These are phyloP conservation scores for Krasilnikovozyma curviuscula DNA, from an alignment of 768 basidiomycete genomes.

Conservation along the genomic window DNA sequence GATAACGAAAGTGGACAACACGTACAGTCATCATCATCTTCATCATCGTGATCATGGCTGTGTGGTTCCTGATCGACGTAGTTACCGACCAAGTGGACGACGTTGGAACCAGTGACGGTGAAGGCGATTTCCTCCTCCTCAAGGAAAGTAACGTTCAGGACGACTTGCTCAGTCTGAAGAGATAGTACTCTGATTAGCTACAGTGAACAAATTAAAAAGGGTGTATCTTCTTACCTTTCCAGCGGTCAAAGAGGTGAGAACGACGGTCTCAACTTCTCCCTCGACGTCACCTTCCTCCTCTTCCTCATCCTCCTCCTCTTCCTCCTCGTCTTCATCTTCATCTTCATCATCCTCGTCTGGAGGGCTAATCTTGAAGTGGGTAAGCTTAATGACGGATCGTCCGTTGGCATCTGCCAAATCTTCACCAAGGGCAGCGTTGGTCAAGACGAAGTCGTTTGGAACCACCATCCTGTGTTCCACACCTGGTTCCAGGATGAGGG, in stretches of 20 bases:
- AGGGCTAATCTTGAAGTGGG: slow-evolving; percentile 23
- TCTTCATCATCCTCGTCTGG: not conserved
- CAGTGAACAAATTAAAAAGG: not conserved
- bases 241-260: slow-evolving; percentile 61
- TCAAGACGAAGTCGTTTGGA: slow-evolving; percentile 52
- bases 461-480: slow-evolving; percentile 40
- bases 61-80: slow-evolving; percentile 38
- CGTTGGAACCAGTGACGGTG: slow-evolving; percentile 60
- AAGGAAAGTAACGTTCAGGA: slow-evolving; percentile 50
- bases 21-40: slow-evolving; percentile 48
- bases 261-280: slow-evolving; percentile 14
- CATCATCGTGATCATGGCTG: slow-evolving; percentile 47
- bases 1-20: not conserved
- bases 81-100: slow-evolving; percentile 63
- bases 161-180: slow-evolving; percentile 52
- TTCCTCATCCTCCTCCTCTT: slow-evolving; percentile 17
- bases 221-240: slow-evolving; percentile 40
- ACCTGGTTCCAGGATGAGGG: slow-evolving; percentile 14
- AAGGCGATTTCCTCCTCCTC: slow-evolving; percentile 43
- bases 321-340: slow-evolving; percentile 18
- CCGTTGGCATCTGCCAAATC: slow-evolving; percentile 39
- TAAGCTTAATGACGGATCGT: slow-evolving; percentile 28
- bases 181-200: not conserved
- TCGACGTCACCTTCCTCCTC: slow-evolving; percentile 12
- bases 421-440: slow-evolving; percentile 63